These are phyloP conservation scores for Iris macrosiphon DNA, from an alignment of 106 monocot genomes.

Conservation along the genomic window DNA sequence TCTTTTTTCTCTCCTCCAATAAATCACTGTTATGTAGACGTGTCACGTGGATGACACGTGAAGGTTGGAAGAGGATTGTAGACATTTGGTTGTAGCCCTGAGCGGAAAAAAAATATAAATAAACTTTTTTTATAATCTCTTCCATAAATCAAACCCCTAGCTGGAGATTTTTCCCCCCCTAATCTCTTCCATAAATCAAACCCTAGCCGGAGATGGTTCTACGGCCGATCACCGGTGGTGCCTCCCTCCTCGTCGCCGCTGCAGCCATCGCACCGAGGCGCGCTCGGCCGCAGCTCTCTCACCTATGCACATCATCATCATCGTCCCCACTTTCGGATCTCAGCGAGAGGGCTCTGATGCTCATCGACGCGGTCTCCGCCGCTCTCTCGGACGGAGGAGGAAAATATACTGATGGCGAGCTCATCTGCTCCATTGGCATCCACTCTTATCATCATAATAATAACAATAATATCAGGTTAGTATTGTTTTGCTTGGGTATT, in stretches of 20 bases:
- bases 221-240: neutral
- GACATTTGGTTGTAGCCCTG: too few relatives aligned
- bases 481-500: too few relatives aligned
- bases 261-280: neutral
- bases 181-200: neutral
- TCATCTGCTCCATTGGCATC: constrained; percentile 9
- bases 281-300: neutral
- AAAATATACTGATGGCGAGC: neutral
- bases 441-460: too few relatives aligned
- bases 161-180: too few relatives aligned
- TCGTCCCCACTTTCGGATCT: neutral
- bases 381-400: neutral
- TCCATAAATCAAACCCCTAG: too few relatives aligned
- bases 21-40: too few relatives aligned
- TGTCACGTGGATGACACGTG: too few relatives aligned
- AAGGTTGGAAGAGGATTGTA: too few relatives aligned
- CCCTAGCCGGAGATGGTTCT: neutral
- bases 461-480: too few relatives aligned
- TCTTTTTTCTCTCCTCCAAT: too few relatives aligned
- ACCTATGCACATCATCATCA: neutral
- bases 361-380: neutral
- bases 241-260: neutral
- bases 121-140: too few relatives aligned
- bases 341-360: constrained; percentile 3
- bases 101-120: too few relatives aligned